phyloP scores from a whole-genome alignment of 768 basidiomycete species.

The Pisolithus marmoratus region DNA sequence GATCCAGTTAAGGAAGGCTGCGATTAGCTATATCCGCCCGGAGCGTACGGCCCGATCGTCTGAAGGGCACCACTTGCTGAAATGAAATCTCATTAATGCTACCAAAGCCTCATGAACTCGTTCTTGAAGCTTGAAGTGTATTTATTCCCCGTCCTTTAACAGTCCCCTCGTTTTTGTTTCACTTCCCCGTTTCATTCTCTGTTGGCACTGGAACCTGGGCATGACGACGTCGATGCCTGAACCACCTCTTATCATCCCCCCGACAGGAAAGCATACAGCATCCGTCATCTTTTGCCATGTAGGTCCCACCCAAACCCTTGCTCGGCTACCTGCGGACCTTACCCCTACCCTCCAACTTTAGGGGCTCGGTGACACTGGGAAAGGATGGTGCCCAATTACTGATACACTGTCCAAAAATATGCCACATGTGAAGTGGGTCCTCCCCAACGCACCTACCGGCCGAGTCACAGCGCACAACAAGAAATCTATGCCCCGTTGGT shows the following conservation, averaged over 20 bases:
- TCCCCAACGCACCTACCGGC: slow-evolving; percentile 35
- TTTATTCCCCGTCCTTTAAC: slow-evolving; percentile 1
- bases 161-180: not conserved
- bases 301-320: slow-evolving; percentile 19
- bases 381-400: slow-evolving; percentile 75
- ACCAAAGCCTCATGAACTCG: not conserved
- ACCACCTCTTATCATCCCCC: slow-evolving; percentile 20
- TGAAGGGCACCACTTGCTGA: slow-evolving; percentile 7
- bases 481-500: slow-evolving; percentile 78
- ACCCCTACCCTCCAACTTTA: slow-evolving; percentile 20
- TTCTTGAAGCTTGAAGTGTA: slow-evolving; percentile 4
- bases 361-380: slow-evolving; percentile 73
- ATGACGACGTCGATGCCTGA: slow-evolving; percentile 14
- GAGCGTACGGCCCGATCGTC: slow-evolving; percentile 5
- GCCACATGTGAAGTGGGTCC: slow-evolving; percentile 81
- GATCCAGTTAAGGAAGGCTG: not conserved
- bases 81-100: not conserved
- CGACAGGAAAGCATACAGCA: slow-evolving; percentile 65
- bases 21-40: not conserved
- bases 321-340: not conserved
- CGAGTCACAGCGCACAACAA: slow-evolving; percentile 73
- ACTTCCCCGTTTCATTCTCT: not conserved
- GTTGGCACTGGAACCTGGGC: not conserved
- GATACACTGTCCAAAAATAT: slow-evolving; percentile 57
- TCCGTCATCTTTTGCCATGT: slow-evolving; percentile 91